phyloP scores from a whole-genome alignment of 768 basidiomycete species.

The Lentinula sp. region DNA sequence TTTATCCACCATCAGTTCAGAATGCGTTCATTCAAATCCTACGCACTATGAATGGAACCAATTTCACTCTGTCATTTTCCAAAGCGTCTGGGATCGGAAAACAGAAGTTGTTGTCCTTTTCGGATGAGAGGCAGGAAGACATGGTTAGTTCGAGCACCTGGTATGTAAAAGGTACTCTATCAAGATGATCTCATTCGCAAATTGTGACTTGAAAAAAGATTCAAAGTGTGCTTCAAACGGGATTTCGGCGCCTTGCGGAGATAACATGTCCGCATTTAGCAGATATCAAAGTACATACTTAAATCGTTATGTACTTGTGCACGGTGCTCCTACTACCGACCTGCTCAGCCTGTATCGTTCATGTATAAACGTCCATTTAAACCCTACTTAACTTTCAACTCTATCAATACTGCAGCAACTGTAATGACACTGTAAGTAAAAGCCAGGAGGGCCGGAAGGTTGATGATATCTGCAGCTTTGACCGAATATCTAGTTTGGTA shows the following conservation, averaged over 20 bases:
- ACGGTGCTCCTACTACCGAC: too few species aligned
- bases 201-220: not conserved
- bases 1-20: constrained; percentile 12
- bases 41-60: constrained; percentile 8
- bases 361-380: too few species aligned
- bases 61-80: constrained; percentile 2
- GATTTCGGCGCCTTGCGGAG: not conserved
- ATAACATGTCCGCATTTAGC: too few species aligned
- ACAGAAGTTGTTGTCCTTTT: constrained; percentile 6
- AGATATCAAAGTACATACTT: too few species aligned
- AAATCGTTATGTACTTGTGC: too few species aligned
- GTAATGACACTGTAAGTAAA: too few species aligned
- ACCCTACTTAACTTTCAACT: too few species aligned
- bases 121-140: not conserved
- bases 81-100: constrained; percentile 5
- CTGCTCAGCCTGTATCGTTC: too few species aligned
- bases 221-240: not conserved
- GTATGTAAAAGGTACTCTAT: not conserved
- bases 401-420: too few species aligned
- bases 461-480: not conserved
- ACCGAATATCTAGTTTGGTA: not conserved
- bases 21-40: not conserved
- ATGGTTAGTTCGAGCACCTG: not conserved
- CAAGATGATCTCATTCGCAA: not conserved
- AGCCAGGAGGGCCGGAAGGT: too few species aligned